Evolutionary conservation across 2,329 filamentous ascomycete genomes (phyloP).

Genomic region (Rugonectria rugulosa): DNA sequence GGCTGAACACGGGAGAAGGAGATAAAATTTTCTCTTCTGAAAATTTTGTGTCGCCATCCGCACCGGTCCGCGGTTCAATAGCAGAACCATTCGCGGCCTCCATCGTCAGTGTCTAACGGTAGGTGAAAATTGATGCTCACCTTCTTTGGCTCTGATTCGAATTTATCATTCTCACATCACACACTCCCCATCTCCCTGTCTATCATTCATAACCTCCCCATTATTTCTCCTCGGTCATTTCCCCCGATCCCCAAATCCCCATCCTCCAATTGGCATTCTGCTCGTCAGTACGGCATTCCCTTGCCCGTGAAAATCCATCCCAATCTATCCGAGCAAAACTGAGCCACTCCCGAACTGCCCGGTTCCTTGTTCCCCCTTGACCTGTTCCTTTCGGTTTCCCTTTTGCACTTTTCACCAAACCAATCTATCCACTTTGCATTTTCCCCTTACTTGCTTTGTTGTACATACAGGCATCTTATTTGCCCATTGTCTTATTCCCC

Average conservation of each 20-base stretch:
- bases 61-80: constrained; percentile 2
- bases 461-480: background rate
- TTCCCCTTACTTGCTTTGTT: constrained; percentile 3
- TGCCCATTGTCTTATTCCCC: constrained; percentile 9
- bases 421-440: constrained; percentile 4
- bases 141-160: too few species aligned
- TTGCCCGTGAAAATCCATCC: constrained; percentile 21
- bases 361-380: constrained; percentile 6
- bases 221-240: constrained; percentile 24
- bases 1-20: constrained; percentile 3
- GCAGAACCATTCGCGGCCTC: too few species aligned
- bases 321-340: constrained; percentile 20
- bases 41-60: background rate
- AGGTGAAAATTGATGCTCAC: too few species aligned
- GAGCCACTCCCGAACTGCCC: constrained; percentile 20
- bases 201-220: constrained; percentile 14
- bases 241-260: constrained; percentile 20
- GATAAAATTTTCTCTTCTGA: constrained; percentile 5
- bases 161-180: too few species aligned
- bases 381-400: background rate
- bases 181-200: too few species aligned
- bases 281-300: constrained; percentile 27
- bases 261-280: constrained; percentile 31
- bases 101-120: too few species aligned
- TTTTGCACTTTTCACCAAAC: background rate